A percentile compares a stretch with the other conserved stretches of the same genome.
Conservation (phyloP, 1,284 basidiomycete species). For the Malassezia caprae region DNA sequence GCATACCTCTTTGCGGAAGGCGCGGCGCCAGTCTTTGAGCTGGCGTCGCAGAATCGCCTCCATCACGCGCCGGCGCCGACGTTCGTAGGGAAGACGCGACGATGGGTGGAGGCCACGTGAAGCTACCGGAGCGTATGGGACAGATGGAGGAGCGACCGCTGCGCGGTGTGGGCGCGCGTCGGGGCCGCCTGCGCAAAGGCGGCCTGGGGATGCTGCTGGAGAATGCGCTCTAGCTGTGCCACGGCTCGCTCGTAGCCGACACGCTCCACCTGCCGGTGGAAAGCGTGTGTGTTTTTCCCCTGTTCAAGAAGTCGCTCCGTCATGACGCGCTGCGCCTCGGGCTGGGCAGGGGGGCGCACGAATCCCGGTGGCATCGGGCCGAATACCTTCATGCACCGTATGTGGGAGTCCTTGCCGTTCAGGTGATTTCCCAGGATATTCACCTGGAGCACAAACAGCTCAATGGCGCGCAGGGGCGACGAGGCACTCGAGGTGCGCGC, state of each 20-base stretch:
- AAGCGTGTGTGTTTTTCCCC: conserved; percentile 8
- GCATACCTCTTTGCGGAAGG: conserved; percentile 7
- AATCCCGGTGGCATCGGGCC: conserved; percentile 50
- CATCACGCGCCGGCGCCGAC: neutral
- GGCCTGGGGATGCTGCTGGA: conserved; percentile 6
- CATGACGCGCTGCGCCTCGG: neutral
- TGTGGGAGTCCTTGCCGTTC: conserved; percentile 97
- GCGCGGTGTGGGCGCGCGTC: neutral
- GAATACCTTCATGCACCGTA: conserved; percentile 74
- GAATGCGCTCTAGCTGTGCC: conserved; percentile 9
- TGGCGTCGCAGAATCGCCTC: conserved; percentile 16
- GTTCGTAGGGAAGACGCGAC: neutral
- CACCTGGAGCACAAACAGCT: conserved; percentile 80
- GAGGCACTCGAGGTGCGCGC: neutral
- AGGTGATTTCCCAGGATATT: conserved; percentile 87
- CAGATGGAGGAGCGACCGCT: conserved; percentile 4
- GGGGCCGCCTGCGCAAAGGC: neutral
- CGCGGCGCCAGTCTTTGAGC: conserved; percentile 17
- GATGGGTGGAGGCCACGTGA: conserved; percentile 7
- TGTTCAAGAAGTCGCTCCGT: conserved; percentile 11
- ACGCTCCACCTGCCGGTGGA: conserved; percentile 9
- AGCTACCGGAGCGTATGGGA: conserved; percentile 13
- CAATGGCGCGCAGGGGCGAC: conserved; percentile 55
- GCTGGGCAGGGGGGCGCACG: neutral
- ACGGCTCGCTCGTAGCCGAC: conserved; percentile 13